Conservation (phyloP, 345 rosid genomes). For the Melaleuca quinquenervia region DNA sequence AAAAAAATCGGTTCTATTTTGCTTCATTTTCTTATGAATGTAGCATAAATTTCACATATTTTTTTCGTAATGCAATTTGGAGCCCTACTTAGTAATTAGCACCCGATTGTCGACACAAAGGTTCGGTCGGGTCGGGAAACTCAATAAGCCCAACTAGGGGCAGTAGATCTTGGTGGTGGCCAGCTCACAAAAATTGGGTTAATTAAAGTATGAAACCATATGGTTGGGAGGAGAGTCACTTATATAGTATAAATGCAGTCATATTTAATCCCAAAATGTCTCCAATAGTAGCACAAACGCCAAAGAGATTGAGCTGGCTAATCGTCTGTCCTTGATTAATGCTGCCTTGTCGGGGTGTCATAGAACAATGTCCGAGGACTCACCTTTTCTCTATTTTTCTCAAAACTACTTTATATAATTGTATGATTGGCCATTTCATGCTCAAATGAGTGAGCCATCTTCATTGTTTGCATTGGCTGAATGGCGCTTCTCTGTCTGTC, state of each 20-base stretch:
- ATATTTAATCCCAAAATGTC: conserved; percentile 6
- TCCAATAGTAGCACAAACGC: conserved; percentile 5
- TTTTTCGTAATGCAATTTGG: not conserved
- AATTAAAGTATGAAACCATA: not conserved
- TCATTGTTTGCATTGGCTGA: not conserved
- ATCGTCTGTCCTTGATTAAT: conserved; percentile 21
- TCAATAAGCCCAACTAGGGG: not conserved
- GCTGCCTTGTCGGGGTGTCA: conserved; percentile 20
- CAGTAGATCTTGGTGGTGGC: not conserved
- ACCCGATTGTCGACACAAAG: not conserved
- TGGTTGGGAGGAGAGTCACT: not conserved
- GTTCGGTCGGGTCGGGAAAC: not conserved
- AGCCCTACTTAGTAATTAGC: not conserved
- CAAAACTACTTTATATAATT: too few relatives aligned
- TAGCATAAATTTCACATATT: not conserved
- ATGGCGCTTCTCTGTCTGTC: not conserved
- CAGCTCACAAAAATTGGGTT: not conserved
- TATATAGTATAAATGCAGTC: not conserved
- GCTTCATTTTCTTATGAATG: not conserved
- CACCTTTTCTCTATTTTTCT: not conserved
- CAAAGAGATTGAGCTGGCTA: conserved; percentile 30
- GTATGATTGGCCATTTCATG: conserved; percentile 5
- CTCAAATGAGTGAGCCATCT: not conserved
- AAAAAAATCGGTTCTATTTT: not conserved
- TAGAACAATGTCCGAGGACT: conserved; percentile 4